Evolutionary conservation across 495 filamentous ascomycete genomes (phyloP), one percentile per base, ranked within the genome.

Genomic region (Xylaria intraflava): DNA sequence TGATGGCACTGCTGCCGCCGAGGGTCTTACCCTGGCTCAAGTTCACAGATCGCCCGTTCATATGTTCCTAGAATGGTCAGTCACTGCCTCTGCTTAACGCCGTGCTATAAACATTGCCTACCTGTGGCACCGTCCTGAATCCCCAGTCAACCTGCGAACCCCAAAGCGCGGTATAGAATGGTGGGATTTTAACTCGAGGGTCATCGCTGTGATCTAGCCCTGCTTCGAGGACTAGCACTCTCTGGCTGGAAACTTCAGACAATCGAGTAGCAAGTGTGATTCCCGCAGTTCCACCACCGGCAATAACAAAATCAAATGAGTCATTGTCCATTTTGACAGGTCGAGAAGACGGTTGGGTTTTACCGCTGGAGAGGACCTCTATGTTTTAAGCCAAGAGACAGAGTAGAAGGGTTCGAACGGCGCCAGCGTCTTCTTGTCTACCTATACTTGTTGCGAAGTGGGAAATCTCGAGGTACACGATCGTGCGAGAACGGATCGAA

Each of bases 1-100:
- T 86, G 51, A 85, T 64, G 1, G 68, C 75, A 8, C 74, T 78
- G 14, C 73, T 75, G 7, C 82, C 82, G 16, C 81, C 82, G 1
- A 84, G 67, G 47, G 72, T 62, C 56, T 78, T 81, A 14, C 80
- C 81, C 3, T 77, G 78, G 0, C 73, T 59, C 51, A 73, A 59
- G 60, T 51, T 66, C 48, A 70, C 69, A 59, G 23, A 62, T 52
- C 61, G 26, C 10, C 51, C 46, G 9, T 38, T 49, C 60, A 33
- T 53, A 41, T 12, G 56, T 45, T 59, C 62, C 39, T 52, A 41
- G 62, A 26, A 53, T 6, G 3, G 14, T 49, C 59, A 50, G 57
- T 49, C 23, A 19, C 42, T 54, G 45, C 41, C 60, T 40, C 23
- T 31, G 36, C 33, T 23, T 23, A n/a, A 49, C 23, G n/a, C 12